Evolutionary conservation across 2,329 filamentous ascomycete species (phyloP), one percentile per base, ranked within the genome.

Genomic region (Malbranchea zuffiana): DNA sequence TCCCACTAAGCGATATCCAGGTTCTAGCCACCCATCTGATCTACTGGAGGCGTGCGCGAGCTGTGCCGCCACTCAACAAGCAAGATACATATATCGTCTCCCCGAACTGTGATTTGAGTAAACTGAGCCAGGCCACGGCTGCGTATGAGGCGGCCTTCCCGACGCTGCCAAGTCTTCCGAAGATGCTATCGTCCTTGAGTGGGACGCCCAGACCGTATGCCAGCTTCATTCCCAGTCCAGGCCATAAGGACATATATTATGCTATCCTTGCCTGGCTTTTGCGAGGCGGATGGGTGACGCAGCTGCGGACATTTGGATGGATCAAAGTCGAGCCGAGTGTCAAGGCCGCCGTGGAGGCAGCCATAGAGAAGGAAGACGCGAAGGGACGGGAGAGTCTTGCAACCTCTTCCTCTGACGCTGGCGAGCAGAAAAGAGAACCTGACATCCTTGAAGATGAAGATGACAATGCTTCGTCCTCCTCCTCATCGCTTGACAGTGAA

Each of bases 241-340:
- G 84, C 50, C 86, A 95, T 54, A 82, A 88, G 28, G 78, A 80
- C 5, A 78, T 79, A 2, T 98, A 95, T 57, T 80, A 96, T 59
- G 75, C 83, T 21, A 93, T 96, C 59, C 67, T 98, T 17, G 86
- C 85, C 15, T 98, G 88, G 85, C 72, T 98, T 6, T 77, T 96
- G 65, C 78, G 87, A 26, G 82, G 85, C 31, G 86, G 85, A 10
- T 94, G 90, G 82, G 87, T 95, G 1, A 93, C 83, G 1, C 87
- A 95, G 56, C 71, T 98, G 4, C 82, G 86, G 44, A 90, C 85
- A 1, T 95, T 92, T 57, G 84, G 81, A 8, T 93, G 90, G 68
- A 76, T 96, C 28, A 75, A 88, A 33, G 82, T 90, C 27, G 80
- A 79, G 60, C 78, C 82, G 2, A 80, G 88, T 53, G 82, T 93